A percentile compares a stretch with the other conserved stretches of the same genome.
Evolutionary conservation across 805 yeast genomes (phyloP).

Genomic region (Cyberlindnera nakhonratchasimensis): DNA sequence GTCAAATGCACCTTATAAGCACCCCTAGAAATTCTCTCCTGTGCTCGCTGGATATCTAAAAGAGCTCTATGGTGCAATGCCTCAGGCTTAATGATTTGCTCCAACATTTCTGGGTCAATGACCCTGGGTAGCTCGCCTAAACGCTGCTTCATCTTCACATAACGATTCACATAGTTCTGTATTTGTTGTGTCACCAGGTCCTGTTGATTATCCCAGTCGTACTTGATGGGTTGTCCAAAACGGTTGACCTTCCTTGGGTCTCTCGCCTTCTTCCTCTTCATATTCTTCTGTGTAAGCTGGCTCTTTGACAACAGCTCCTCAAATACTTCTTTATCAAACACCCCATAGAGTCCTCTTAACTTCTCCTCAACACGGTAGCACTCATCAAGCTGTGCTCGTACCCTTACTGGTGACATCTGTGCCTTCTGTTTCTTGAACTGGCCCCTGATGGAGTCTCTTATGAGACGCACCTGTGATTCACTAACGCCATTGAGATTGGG

Average conservation of each 20-base stretch:
- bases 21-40: constrained; percentile 11
- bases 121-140: constrained; percentile 17
- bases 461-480: neutral
- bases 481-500: neutral
- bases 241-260: constrained; percentile 3
- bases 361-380: constrained; percentile 17
- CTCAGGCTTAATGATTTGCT: constrained; percentile 19
- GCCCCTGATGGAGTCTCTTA: constrained; percentile 3
- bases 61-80: constrained; percentile 21
- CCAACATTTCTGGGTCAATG: constrained; percentile 18
- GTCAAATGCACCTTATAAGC: constrained; percentile 21
- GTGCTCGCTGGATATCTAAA: constrained; percentile 10
- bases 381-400: constrained; percentile 6
- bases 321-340: constrained; percentile 1
- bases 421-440: constrained; percentile 14
- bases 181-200: constrained; percentile 17
- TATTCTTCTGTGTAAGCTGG: neutral
- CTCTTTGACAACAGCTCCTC: neutral
- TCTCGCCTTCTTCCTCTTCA: neutral
- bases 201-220: constrained; percentile 20
- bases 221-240: constrained; percentile 20
- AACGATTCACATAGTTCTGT: constrained; percentile 16
- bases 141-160: constrained; percentile 12
- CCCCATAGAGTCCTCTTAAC: constrained; percentile 6
- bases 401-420: constrained; percentile 22